Base-by-base conservation (phyloP, 352 stramenopile genomes). In the Phytophthora quininea region DNA sequence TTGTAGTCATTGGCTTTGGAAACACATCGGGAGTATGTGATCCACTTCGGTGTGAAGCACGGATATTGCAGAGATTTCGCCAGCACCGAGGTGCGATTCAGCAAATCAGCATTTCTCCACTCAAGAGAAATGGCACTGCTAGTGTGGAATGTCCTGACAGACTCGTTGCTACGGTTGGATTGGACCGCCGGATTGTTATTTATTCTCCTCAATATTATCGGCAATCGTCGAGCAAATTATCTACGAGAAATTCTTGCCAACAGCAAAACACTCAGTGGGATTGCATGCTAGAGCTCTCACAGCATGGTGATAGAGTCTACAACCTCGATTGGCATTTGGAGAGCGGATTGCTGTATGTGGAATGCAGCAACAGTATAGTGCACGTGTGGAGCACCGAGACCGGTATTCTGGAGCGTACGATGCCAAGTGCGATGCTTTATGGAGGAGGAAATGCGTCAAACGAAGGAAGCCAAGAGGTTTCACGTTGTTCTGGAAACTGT, bases 361-460 rank as follows among this genome's bases (percentile, higher is more conserved):
- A 93, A 46, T 96, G 84, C 47, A 82, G 79, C 51, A 82, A 96
- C 64, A 68, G 63, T 1, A 89, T 93, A 80, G 77, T 92, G 33
- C 91, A 92, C 42, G 79, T 96, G 10, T 96, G 88, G 88, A 93
- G 71, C 46, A 72, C 79, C 1, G 80, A 92, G 19, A 93, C 84
- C n/a, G 86, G 88, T 0, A 80, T 95, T 29, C 45, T 96, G 0
- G 88, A 96, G 56, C 81, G 88, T 35, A 74, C 69, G 3, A 47
- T 93, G 9, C 88, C 88, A 14, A 64, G 51, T 19, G 80, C 79
- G 8, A 52, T 95, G 19, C 45, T 95, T 1, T 79, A 78, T 43
- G 79, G 77, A 12, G 74, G 78, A n/a, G 78, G 78, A 4, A 85
- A 84, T 47, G 48, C 57, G 14, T 63, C 51, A 12, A 15, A 31